Evolutionary conservation across 225 moss, liverwort and hornwort genomes (phyloP).

Genomic region (Neckera pumila): DNA sequence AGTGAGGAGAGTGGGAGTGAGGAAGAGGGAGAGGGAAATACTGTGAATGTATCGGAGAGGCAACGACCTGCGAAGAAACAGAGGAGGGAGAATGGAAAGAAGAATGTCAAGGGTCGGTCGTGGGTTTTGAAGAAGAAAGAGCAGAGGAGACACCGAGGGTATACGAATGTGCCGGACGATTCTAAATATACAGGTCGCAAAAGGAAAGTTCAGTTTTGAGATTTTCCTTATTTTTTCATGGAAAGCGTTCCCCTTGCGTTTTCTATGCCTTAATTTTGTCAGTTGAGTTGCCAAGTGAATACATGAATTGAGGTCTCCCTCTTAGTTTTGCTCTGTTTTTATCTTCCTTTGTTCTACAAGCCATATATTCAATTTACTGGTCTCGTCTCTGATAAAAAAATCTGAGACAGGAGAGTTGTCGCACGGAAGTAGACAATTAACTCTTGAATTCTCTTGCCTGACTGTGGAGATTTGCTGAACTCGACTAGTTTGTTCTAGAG

Average conservation of each 20-base stretch:
- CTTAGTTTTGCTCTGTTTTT: not conserved
- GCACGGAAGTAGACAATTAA: not conserved
- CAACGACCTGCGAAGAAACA: constrained; percentile 38
- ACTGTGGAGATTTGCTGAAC: not conserved
- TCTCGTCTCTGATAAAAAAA: not conserved
- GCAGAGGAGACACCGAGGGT: constrained; percentile 59
- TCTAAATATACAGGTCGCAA: constrained; percentile 92
- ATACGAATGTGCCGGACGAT: constrained; percentile 67
- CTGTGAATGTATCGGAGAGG: constrained; percentile 53
- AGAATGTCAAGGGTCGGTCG: constrained; percentile 24
- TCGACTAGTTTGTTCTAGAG: not conserved
- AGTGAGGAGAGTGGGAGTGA: constrained; percentile 43
- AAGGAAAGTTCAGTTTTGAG: constrained; percentile 73
- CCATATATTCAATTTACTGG: not conserved
- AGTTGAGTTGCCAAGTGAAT: not conserved
- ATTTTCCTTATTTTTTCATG: not conserved
- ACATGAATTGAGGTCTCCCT: not conserved
- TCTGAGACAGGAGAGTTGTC: not conserved
- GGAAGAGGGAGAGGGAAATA: constrained; percentile 17
- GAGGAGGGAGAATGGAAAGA: constrained; percentile 9
- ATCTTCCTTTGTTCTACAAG: not conserved
- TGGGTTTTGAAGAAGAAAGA: constrained; percentile 96
- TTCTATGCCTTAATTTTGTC: not conserved
- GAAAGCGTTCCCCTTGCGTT: not conserved
- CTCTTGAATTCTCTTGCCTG: not conserved